Evolutionary conservation across 2,329 filamentous ascomycete species (phyloP), one percentile per base, ranked within the genome.

Genomic region (Paecilomyces dactylethromorphus): DNA sequence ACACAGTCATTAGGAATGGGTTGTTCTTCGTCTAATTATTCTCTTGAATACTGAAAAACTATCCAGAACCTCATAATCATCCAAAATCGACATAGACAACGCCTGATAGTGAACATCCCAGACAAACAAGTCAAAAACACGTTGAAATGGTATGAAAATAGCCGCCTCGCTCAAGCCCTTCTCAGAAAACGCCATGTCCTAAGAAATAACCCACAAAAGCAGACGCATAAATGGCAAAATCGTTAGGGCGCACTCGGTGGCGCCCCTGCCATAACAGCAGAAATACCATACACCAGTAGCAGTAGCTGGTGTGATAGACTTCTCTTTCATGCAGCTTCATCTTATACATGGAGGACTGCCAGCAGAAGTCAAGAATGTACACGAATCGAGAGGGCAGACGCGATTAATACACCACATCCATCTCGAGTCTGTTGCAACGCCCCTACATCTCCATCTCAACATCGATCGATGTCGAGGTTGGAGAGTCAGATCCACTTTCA

Each of bases 391-490:
- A 18, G 8, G 10, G 21, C n/a, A 45, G 15, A n/a, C 15, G 15
- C 15, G 39, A 10, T 45, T 15, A n/a, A 8, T n/a, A 18, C 35
- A n/a, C 39, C 39, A 6, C n/a, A n/a, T 18, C 15, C 4, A 18
- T 18, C 7, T 7, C n/a, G 39, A 18, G n/a, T 18, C 15, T 33
- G 11, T 33, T 33, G n/a, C 39, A 18, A 45, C 15, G 18, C 39
- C 21, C 39, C 18, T 18, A 65, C 33, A 66, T 65, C 39, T 74
- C 68, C 65, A 72, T 68, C 29, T 70, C 65, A 64, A 71, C 63
- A 54, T 72, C 66, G 62, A 70, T 66, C 29, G 51, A 11, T 21
- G 18, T 53, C 21, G 24, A 53, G 24, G 8, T 53, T 12, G 51
- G 39, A 18, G 39, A 45, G n/a, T 7, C 18, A 11, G 32, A 45